A percentile compares a stretch with the other conserved stretches of the same genome.
Conservation (phyloP, 2,329 filamentous ascomycete species). For the Colletotrichum tamarilloi region DNA sequence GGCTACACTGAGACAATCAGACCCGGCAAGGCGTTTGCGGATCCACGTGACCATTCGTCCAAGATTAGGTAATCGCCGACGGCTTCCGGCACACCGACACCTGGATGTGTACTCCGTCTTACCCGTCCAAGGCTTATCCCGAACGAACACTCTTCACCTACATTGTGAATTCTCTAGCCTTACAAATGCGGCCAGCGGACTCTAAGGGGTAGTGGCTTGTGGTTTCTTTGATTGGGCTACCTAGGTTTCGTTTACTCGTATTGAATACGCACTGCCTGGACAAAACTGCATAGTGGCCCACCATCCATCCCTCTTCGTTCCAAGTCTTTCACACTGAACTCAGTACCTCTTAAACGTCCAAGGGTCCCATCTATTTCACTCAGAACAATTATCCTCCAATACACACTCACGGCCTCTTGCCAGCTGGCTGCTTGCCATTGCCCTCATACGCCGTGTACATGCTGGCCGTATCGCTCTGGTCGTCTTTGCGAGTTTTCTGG, state of each 20-base stretch:
- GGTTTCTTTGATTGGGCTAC: not conserved
- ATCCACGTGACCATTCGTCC: not conserved
- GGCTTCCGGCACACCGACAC: not conserved
- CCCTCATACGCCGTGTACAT: conserved; percentile 42
- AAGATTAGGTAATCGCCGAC: not conserved
- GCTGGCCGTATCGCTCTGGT: conserved; percentile 40
- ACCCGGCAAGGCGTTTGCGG: not conserved
- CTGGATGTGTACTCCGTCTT: not conserved
- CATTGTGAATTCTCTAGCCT: not conserved
- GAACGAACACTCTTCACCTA: not conserved
- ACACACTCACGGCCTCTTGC: conserved; percentile 15
- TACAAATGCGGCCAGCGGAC: not conserved
- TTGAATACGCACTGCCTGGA: not conserved
- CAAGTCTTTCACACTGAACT: not conserved
- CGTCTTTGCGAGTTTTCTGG: conserved; percentile 35
- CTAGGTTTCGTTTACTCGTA: not conserved
- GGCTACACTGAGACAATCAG: conserved; percentile 17
- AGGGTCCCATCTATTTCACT: not conserved
- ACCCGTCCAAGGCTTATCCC: conserved; percentile 11
- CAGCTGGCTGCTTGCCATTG: conserved; percentile 46
- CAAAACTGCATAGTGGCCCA: not conserved
- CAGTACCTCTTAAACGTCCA: not conserved
- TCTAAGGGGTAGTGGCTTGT: not conserved
- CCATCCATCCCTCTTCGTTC: not conserved
- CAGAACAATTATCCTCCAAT: not conserved